Evolutionary conservation across 2,329 filamentous ascomycete species (phyloP).

Genomic region (Mariannaea sp.): DNA sequence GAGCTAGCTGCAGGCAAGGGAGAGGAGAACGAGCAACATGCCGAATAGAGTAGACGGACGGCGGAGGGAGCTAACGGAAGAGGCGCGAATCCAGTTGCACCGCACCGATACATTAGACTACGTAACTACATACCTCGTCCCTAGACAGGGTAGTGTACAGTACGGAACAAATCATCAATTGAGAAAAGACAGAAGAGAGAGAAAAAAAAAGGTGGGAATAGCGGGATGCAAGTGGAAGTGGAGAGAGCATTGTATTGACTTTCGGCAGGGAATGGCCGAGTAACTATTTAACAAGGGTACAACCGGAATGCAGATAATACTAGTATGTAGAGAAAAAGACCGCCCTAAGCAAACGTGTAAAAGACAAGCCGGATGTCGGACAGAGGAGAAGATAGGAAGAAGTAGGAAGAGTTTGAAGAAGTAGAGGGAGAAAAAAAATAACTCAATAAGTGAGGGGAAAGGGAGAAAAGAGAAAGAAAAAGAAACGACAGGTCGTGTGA

Average conservation of each 20-base stretch:
- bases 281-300: no score
- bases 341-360: no score
- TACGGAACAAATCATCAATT: no score
- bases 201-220: no score
- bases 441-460: neutral
- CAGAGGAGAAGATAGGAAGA: neutral
- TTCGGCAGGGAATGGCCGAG: neutral
- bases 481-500: constrained; percentile 9
- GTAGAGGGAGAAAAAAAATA: no score
- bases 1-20: constrained; percentile 8
- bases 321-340: no score
- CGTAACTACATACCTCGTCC: no score
- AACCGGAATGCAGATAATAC: no score
- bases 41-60: neutral
- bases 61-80: neutral
- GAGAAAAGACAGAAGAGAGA: no score
- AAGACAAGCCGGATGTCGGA: neutral
- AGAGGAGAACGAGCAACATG: neutral
- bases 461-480: constrained; percentile 1
- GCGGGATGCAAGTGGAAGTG: neutral
- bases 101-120: no score
- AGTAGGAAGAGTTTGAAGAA: neutral
- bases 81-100: no score
- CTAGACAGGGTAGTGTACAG: no score
- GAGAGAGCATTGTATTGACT: neutral